Evolutionary conservation across 176 grass and related monocot genomes (phyloP), one percentile per base, ranked within the genome.

Genomic region (Hyparrhenia diplandra): DNA sequence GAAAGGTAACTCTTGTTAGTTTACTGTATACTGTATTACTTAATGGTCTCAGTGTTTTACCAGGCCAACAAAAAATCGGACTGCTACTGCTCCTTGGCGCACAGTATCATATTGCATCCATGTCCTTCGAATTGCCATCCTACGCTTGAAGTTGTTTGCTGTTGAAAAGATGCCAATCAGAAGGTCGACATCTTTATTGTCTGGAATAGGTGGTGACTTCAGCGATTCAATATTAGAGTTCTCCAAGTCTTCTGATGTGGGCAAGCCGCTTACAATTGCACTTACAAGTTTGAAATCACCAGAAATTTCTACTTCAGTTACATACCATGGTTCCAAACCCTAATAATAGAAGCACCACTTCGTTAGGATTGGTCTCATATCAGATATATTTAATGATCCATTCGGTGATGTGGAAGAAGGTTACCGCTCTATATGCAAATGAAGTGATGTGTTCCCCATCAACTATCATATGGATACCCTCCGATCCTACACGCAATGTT

Each of bases 91-190:
- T 82, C 95, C 92, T 76, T 78, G 73, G 18, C 74, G 82, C 31
- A 98, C 90, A 42, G 47, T 72, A 70, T 93, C 92, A 84, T 98
- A 93, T 79, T 98, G 95, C 92, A 93, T 95, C 95, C 95, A 98
- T 63, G 95, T 98, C 47, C 95, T 88, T 60, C 92, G 82, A 88
- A 98, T 90, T 54, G 51, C 86, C 92, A 98, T 98, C 78, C 92
- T 91, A 34, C 79, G 88, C 76, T 95, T 95, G 80, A 98, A 98
- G 86, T 98, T 98, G 73, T 95, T 98, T 31, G 92, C 95, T 41
- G 95, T 93, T 71, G 95, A 98, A 89, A 98, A 90, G 20, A 98
- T 89, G 60, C 95, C 95, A 74, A 98, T 88, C 72, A 98, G 88
- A 74, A 98, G 88, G 75, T 95, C 72, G 1, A 98, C 67, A 78